Evolutionary conservation across 768 basidiomycete genomes (phyloP).

Genomic region (Cyathus striatus): DNA sequence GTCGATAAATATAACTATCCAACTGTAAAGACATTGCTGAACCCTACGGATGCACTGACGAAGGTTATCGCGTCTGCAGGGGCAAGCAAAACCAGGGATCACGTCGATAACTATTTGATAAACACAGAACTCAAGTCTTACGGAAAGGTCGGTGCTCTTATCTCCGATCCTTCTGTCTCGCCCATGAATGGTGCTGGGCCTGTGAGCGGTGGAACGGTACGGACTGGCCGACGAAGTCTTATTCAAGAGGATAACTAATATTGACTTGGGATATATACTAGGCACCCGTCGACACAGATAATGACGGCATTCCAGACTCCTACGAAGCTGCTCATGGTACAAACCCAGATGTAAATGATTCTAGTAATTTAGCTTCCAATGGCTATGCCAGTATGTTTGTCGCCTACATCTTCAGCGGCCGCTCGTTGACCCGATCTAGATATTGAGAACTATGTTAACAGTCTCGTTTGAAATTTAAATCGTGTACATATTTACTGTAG

Average conservation of each 20-base stretch:
- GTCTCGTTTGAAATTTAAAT: constrained; percentile 15
- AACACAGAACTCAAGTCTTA: constrained; percentile 24
- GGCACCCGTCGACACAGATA: constrained; percentile 23
- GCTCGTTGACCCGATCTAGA: constrained; percentile 12
- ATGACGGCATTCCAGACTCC: constrained; percentile 26
- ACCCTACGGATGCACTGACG: constrained; percentile 21
- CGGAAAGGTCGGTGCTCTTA: constrained; percentile 27
- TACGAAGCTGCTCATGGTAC: constrained; percentile 26
- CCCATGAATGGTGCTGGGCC: constrained; percentile 27
- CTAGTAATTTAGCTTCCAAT: constrained; percentile 23
- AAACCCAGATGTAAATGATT: constrained; percentile 23
- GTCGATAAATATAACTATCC: constrained; percentile 22
- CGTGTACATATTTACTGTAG: no score
- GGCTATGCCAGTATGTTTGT: constrained; percentile 27
- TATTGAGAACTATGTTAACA: constrained; percentile 31
- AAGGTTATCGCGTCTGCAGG: constrained; percentile 23
- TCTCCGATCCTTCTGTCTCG: constrained; percentile 18
- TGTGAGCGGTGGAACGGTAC: constrained; percentile 23
- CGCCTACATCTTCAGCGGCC: background rate
- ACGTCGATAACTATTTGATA: constrained; percentile 25
- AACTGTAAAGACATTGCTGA: constrained; percentile 20
- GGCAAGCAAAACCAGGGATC: constrained; percentile 26
- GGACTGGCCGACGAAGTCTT: no score
- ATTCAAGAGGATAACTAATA: background rate
- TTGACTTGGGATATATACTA: constrained; percentile 3